Base-by-base conservation (phyloP, 2,329 filamentous ascomycete genomes). In the Albophoma yamanashiensis region DNA sequence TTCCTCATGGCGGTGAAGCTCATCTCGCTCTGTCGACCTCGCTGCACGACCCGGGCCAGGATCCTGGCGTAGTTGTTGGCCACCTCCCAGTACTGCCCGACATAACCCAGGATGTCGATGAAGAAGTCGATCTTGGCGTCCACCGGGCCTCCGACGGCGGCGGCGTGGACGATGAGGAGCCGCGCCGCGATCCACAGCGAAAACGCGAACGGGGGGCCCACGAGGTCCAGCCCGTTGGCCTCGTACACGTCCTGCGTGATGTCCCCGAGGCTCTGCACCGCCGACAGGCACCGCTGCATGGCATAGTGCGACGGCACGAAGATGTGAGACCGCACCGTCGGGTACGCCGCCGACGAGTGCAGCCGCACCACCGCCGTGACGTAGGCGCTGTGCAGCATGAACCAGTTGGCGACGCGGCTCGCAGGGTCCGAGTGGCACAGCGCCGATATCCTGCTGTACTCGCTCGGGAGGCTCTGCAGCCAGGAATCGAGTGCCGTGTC, bases 371-470 rank as follows among this genome's bases (percentile, higher is more conserved):
- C 76, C 3, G 74, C 70, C 0, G 74, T 76, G 15, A 78, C 75
- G 55, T 77, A 78, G 9, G 76, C 76, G 63, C 75, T 76, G 34
- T 78, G 76, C 11, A 78, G 67, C 74, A 77, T 76, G 61, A 77
- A 77, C 75, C 75, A 77, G 62, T 77, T 77, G n/a, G 75, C 75
- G 1, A 77, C 75, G 1, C 75, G 73, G 58, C 75, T 77, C 2
- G 75, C 75, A 3, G 75, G 75, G 22, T 77, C 75, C 6, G 75
- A 77, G 64, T 78, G 76, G 45, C 76, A 78, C 14, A 78, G 67
- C 1, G 75, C 74, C 9, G 74, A 77, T 31, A 78, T 77, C n/a
- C 73, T 74, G 67, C 74, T 73, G 60, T 78, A 78, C 58, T 78
- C 76, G 62, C 75, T 75, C 1, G 76, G 76, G 15, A 78, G 64